Conservation (phyloP, 805 yeast genomes). For the Middelhovenomyces tepae region DNA sequence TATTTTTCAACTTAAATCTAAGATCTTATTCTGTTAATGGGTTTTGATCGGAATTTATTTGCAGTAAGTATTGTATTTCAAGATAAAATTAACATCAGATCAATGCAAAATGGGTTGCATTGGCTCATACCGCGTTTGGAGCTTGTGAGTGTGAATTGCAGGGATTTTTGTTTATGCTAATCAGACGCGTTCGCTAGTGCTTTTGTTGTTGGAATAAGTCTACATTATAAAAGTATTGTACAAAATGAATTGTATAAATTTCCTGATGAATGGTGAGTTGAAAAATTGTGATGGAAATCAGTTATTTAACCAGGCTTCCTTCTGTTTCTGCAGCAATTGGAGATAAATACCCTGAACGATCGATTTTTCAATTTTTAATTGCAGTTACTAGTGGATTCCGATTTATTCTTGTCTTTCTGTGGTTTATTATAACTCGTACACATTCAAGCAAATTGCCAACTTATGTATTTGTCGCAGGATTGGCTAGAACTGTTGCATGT, state of each 20-base stretch:
- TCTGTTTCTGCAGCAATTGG: conserved; percentile 78
- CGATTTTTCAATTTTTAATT: conserved; percentile 67
- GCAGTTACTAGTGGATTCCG: conserved; percentile 83
- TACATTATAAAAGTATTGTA: conserved; percentile 2
- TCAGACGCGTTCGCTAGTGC: too few species aligned
- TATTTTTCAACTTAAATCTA: too few species aligned
- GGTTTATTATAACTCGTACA: conserved; percentile 13
- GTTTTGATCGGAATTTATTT: too few species aligned
- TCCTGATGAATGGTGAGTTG: conserved; percentile 10
- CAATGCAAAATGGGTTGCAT: too few species aligned
- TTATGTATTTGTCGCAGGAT: conserved; percentile 37
- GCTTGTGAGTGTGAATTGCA: too few species aligned
- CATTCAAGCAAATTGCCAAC: conserved; percentile 1
- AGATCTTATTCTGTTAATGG: too few species aligned
- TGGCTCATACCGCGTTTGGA: too few species aligned
- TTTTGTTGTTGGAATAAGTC: conserved; percentile 5
- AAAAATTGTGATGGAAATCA: conserved; percentile 6
- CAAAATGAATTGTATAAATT: conserved; percentile 4
- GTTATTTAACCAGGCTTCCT: conserved; percentile 48
- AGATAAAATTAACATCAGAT: too few species aligned
- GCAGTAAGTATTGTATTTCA: too few species aligned
- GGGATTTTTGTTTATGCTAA: too few species aligned
- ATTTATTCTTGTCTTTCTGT: conserved; percentile 42
- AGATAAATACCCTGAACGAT: conserved; percentile 78
- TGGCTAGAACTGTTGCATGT: conserved; percentile 63